These are phyloP conservation scores for Lipomyces oligophaga DNA, from an alignment of 805 yeast genomes.

Conservation along the genomic window DNA sequence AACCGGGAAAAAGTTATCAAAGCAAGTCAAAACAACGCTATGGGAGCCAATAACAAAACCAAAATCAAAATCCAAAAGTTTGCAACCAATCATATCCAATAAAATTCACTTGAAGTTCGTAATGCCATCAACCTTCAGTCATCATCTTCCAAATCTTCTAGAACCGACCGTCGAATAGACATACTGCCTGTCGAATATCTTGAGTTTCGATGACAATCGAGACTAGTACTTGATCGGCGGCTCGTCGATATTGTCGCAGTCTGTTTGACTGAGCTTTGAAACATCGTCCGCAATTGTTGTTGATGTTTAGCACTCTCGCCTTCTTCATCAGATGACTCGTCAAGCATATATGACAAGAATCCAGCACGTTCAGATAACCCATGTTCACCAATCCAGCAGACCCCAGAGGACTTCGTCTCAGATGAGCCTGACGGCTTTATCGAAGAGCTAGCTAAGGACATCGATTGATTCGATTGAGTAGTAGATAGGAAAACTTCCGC, in stretches of 20 bases:
- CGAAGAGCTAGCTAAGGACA: not conserved
- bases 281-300: not conserved
- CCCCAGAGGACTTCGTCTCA: conserved; percentile 7
- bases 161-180: conserved; percentile 12
- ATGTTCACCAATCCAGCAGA: conserved; percentile 25
- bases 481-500: not conserved
- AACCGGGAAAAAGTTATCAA: no score
- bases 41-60: not conserved
- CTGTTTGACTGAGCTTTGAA: not conserved
- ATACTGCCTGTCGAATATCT: conserved; percentile 1
- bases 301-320: not conserved
- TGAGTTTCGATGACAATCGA: conserved; percentile 2
- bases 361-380: conserved; percentile 11
- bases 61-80: not conserved
- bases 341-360: not conserved
- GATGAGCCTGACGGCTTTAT: not conserved
- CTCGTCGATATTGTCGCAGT: not conserved
- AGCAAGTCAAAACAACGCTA: not conserved
- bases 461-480: not conserved
- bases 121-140: not conserved
- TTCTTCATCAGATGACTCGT: conserved; percentile 11
- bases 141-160: conserved; percentile 13
- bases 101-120: not conserved
- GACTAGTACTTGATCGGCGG: conserved; percentile 3
- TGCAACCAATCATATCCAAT: no score